A percentile compares a stretch with the other conserved stretches of the same genome.
phyloP scores from a whole-genome alignment of 2,329 filamentous ascomycete species.

The Phialophora verrucosa region DNA sequence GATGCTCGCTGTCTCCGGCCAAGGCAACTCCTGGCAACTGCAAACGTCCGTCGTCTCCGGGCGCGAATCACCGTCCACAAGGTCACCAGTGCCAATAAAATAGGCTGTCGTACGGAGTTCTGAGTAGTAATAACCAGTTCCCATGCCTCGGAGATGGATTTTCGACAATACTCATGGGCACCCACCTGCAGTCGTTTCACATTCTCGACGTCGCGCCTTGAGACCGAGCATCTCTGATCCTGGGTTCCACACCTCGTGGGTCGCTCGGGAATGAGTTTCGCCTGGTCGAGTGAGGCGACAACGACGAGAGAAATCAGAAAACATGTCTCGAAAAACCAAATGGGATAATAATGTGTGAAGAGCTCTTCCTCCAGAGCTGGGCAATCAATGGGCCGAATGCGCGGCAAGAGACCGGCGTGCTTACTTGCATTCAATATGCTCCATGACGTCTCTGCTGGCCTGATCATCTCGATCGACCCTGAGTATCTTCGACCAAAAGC shows the following conservation, averaged over 20 bases:
- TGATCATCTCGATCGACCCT: background rate
- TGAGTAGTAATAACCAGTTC: background rate
- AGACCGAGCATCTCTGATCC: background rate
- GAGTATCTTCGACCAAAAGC: background rate
- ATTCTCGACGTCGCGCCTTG: background rate
- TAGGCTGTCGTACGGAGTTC: background rate
- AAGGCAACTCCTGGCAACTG: background rate
- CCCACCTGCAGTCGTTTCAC: background rate
- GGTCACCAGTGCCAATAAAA: background rate
- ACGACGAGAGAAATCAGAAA: background rate
- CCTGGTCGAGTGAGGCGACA: background rate
- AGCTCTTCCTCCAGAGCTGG: background rate
- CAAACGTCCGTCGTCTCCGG: background rate
- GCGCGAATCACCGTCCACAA: background rate
- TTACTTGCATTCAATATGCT: background rate
- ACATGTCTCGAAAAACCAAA: background rate
- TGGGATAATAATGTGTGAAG: background rate
- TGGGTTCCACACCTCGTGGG: background rate
- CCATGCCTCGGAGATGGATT: background rate
- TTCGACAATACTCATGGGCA: background rate
- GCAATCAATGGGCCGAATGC: background rate
- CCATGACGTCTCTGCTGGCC: background rate
- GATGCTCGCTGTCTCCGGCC: slow-evolving; percentile 1
- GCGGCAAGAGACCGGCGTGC: background rate
- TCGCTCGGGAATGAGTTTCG: background rate